Evolutionary conservation across 2,329 filamentous ascomycete species (phyloP).

Genomic region (Trichoderma sp.): DNA sequence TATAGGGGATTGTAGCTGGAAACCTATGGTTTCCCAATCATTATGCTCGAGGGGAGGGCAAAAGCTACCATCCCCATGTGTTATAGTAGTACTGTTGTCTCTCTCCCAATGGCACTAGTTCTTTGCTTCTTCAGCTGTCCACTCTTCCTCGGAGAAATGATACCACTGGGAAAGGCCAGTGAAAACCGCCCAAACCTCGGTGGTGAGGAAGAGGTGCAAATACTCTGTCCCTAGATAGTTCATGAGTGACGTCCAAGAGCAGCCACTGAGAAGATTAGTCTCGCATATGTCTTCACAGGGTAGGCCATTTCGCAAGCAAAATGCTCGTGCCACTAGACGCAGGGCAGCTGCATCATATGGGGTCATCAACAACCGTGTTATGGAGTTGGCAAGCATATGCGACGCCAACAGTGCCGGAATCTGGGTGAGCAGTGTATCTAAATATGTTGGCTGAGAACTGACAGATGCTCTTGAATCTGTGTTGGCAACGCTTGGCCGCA

Average conservation of each 20-base stretch:
- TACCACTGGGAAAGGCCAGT: constrained; percentile 40
- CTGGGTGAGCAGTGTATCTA: constrained; percentile 50
- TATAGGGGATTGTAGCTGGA: neutral
- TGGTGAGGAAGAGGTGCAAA: constrained; percentile 43
- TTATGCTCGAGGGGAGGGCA: neutral
- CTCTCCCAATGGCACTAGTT: neutral
- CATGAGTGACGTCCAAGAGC: constrained; percentile 40
- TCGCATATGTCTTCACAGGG: constrained; percentile 40
- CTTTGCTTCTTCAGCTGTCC: constrained; percentile 36
- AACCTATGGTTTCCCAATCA: neutral
- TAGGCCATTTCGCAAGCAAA: constrained; percentile 40
- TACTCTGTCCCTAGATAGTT: constrained; percentile 50
- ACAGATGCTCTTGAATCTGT: constrained; percentile 30
- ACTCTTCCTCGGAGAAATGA: constrained; percentile 45
- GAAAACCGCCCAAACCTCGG: constrained; percentile 46
- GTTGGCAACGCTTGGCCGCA: constrained; percentile 48
- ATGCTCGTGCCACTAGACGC: constrained; percentile 45
- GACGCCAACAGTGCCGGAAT: constrained; percentile 50
- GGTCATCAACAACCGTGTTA: constrained; percentile 42
- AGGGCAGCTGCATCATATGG: constrained; percentile 49
- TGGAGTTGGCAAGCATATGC: constrained; percentile 46
- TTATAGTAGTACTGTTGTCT: neutral
- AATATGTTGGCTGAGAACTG: constrained; percentile 38
- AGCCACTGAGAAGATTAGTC: constrained; percentile 35
- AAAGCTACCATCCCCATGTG: neutral